Evolutionary conservation across 2,329 filamentous ascomycete species (phyloP).

Genomic region (Xylaria sp.): DNA sequence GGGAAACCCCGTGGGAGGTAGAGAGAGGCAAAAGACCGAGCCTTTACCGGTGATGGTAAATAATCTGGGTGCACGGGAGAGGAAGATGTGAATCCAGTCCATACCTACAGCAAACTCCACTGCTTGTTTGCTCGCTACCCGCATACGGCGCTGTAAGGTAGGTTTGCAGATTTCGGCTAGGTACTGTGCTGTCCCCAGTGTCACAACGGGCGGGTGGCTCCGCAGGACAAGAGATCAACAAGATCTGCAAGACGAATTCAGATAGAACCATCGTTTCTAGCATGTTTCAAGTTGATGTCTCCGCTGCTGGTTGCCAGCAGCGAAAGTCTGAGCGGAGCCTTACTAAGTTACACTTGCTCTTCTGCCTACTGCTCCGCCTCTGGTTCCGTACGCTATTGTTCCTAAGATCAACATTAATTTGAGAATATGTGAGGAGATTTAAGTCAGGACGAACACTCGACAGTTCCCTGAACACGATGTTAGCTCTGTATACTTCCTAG

Average conservation of each 20-base stretch:
- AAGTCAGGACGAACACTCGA: neutral
- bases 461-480: neutral
- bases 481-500: neutral
- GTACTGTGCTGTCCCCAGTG: neutral
- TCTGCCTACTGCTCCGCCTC: neutral
- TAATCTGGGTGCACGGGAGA: neutral
- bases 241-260: constrained; percentile 32
- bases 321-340: neutral
- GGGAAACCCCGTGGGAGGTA: too few species aligned
- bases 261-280: constrained; percentile 27
- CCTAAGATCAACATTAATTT: constrained; percentile 9
- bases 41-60: neutral
- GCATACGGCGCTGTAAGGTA: neutral
- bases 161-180: constrained; percentile 7
- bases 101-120: neutral
- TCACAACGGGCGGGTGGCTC: constrained; percentile 22
- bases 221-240: constrained; percentile 32
- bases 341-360: constrained; percentile 8
- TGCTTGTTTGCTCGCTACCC: constrained; percentile 2
- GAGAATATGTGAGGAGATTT: neutral
- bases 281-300: constrained; percentile 33
- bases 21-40: neutral
- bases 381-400: neutral
- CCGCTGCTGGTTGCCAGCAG: constrained; percentile 16
- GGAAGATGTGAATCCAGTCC: neutral